Conservation (phyloP, 2,329 filamentous ascomycete genomes). For the Cryphonectria japonica region DNA sequence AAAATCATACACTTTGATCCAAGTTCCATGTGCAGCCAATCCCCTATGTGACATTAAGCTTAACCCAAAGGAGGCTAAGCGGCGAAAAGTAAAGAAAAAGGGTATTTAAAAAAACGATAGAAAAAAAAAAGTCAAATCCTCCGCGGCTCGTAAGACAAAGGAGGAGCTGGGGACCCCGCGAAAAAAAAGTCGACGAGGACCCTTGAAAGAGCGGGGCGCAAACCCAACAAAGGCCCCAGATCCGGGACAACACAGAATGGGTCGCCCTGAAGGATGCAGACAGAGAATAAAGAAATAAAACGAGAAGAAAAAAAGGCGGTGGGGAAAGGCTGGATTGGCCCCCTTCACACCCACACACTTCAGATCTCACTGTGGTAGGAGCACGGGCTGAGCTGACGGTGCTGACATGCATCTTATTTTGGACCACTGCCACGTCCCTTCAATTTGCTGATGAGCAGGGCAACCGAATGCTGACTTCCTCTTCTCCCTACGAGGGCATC, state of each 20-base stretch:
- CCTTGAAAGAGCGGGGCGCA: not conserved
- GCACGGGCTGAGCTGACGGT: conserved; percentile 11
- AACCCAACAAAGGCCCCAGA: not conserved
- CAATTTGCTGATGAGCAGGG: not conserved
- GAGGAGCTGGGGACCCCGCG: conserved; percentile 17
- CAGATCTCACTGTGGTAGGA: not conserved
- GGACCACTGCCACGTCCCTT: conserved; percentile 1
- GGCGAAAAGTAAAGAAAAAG: not conserved
- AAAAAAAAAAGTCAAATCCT: not conserved
- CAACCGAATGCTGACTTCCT: not conserved
- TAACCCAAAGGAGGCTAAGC: not conserved
- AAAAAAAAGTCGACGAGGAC: not conserved
- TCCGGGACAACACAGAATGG: not conserved
- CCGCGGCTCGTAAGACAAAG: not conserved
- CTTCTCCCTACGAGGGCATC: not conserved
- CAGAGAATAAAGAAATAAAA: not conserved
- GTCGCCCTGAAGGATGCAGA: conserved; percentile 4
- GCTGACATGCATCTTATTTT: conserved; percentile 19
- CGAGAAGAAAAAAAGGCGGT: conserved; percentile 4
- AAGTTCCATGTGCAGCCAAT: not conserved
- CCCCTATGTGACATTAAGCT: not conserved
- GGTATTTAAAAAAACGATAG: not conserved
- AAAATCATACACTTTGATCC: not conserved
- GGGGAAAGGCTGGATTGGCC: conserved; percentile 1
- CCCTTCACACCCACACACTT: not conserved